A percentile compares a stretch with the other conserved stretches of the same genome.
Conservation (phyloP, 2,329 filamentous ascomycete species). For the Aspergillus ustus region DNA sequence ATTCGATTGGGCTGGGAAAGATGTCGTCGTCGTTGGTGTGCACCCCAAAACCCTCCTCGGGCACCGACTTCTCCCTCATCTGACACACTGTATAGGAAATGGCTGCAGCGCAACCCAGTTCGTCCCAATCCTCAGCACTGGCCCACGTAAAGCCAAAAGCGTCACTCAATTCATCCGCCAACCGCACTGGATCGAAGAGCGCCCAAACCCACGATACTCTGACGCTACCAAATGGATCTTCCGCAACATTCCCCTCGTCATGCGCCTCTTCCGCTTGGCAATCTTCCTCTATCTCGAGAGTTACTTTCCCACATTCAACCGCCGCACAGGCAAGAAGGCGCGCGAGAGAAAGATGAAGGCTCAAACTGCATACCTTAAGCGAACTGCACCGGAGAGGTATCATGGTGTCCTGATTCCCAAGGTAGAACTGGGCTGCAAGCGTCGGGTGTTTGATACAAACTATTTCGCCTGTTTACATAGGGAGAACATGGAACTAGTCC, state of each 20-base stretch:
- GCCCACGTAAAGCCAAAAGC: conserved; percentile 40
- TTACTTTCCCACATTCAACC: conserved; percentile 49
- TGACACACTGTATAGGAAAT: conserved; percentile 38
- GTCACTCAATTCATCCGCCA: conserved; percentile 57
- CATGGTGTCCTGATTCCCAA: conserved; percentile 50
- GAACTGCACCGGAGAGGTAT: conserved; percentile 49
- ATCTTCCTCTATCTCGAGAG: conserved; percentile 51
- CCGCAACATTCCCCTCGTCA: conserved; percentile 51
- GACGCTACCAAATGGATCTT: conserved; percentile 49
- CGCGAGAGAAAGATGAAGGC: conserved; percentile 43
- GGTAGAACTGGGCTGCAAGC: conserved; percentile 54
- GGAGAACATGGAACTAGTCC: conserved; percentile 48
- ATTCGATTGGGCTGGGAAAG: conserved; percentile 44
- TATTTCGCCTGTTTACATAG: conserved; percentile 51
- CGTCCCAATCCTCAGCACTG: conserved; percentile 49
- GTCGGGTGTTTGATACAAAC: conserved; percentile 54
- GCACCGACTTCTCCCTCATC: neutral
- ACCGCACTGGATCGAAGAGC: conserved; percentile 55
- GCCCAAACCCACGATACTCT: conserved; percentile 50
- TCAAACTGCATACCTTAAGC: conserved; percentile 50
- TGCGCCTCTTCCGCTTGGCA: conserved; percentile 50
- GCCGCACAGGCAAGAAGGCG: conserved; percentile 27
- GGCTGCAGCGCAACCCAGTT: conserved; percentile 56
- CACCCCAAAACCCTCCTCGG: conserved; percentile 3
- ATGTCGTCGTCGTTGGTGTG: conserved; percentile 45